Percentiles rank a stretch among this genome's conserved stretches.
These are phyloP conservation scores for Diaporthe sp. DNA, from an alignment of 2,329 filamentous ascomycete genomes.

Conservation along the genomic window DNA sequence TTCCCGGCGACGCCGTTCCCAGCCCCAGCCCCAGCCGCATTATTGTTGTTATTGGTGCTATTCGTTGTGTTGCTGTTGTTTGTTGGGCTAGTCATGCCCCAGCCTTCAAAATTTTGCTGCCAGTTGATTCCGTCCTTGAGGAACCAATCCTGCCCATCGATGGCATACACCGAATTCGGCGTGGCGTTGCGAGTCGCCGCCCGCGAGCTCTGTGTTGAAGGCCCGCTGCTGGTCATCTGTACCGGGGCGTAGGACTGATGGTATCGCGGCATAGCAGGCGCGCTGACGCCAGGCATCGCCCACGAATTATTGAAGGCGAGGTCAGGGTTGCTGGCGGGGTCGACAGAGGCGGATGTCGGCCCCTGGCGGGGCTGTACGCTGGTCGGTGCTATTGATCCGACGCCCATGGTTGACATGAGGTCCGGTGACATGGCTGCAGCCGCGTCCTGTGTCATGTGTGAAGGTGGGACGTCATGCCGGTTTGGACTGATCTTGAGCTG, in stretches of 20 bases:
- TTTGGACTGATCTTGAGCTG: constrained; percentile 48
- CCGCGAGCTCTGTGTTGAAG: constrained; percentile 42
- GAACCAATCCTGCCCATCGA: constrained; percentile 71
- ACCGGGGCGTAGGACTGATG: constrained; percentile 47
- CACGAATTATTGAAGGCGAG: constrained; percentile 44
- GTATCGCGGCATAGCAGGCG: constrained; percentile 48
- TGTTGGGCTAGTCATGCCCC: constrained; percentile 55
- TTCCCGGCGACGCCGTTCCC: constrained; percentile 38
- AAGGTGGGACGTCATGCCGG: constrained; percentile 48
- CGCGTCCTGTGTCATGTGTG: constrained; percentile 42
- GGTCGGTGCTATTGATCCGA: constrained; percentile 42
- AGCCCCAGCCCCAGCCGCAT: constrained; percentile 12
- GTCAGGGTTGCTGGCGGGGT: constrained; percentile 36
- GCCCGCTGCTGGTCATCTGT: constrained; percentile 42
- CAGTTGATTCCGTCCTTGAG: constrained; percentile 70
- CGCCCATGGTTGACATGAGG: constrained; percentile 46
- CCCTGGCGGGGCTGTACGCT: constrained; percentile 43
- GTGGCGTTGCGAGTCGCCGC: constrained; percentile 47
- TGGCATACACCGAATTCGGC: constrained; percentile 53
- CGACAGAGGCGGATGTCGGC: constrained; percentile 38
- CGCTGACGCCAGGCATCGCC: constrained; percentile 46
- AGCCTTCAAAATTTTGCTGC: constrained; percentile 70
- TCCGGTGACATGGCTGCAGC: constrained; percentile 49
- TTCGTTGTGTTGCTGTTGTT: not conserved
- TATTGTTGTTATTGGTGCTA: constrained; percentile 10